A percentile compares a stretch with the other conserved stretches of the same genome.
phyloP scores from a whole-genome alignment of 768 basidiomycete species.

The Multifurca ochricompacta region DNA sequence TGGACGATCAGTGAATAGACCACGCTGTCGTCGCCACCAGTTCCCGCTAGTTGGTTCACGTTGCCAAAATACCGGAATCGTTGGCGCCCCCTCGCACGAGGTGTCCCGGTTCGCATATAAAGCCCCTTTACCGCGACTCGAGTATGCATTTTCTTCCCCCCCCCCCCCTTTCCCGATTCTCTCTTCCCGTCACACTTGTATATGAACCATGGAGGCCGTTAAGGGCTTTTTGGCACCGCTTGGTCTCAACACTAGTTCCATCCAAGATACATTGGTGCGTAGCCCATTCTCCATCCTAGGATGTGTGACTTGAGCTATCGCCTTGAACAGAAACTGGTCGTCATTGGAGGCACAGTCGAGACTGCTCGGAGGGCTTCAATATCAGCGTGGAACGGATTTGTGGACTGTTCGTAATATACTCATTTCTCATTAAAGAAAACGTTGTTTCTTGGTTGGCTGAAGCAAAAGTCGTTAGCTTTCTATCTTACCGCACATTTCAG shows the following conservation, averaged over 20 bases:
- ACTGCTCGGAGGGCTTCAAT: constrained; percentile 76
- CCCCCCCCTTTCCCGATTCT: no score
- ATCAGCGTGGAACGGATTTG: constrained; percentile 83
- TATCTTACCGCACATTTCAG: constrained; percentile 85
- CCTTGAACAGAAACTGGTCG: constrained; percentile 74
- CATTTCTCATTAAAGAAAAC: not conserved
- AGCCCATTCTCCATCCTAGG: not conserved
- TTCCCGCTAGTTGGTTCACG: not conserved
- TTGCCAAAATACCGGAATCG: not conserved
- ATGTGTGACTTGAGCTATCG: not conserved
- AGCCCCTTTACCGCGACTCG: constrained; percentile 11
- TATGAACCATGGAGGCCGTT: constrained; percentile 57
- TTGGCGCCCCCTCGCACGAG: constrained; percentile 21
- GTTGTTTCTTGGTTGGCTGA: constrained; percentile 21
- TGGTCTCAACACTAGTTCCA: constrained; percentile 53
- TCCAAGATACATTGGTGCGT: constrained; percentile 72
- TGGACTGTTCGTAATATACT: constrained; percentile 57
- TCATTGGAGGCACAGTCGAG: constrained; percentile 83
- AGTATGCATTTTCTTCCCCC: not conserved
- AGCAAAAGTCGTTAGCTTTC: constrained; percentile 46
- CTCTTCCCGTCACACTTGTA: constrained; percentile 3
- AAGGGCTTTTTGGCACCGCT: constrained; percentile 64
- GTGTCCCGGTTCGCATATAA: constrained; percentile 19
- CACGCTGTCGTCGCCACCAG: not conserved
- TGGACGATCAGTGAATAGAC: constrained; percentile 4